Percentiles rank a stretch among this genome's conserved stretches.
Conservation (phyloP, 192 early-diverging fungal species). For the Haplosporangium gracile region DNA sequence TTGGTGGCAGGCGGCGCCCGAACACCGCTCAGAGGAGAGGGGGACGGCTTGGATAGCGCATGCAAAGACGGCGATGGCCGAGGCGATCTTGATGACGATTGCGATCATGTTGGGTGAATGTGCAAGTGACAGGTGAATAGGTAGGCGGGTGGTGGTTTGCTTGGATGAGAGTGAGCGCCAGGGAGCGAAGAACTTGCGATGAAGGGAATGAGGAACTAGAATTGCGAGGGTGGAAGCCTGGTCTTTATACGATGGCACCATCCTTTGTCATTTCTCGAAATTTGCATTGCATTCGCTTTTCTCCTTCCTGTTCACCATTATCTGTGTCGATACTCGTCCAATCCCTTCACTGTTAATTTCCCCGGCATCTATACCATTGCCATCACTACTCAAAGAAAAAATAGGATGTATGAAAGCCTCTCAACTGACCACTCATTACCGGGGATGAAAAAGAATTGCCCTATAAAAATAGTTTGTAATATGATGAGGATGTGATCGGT, state of each 20-base stretch:
- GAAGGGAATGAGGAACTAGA: not conserved
- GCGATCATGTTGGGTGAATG: not conserved
- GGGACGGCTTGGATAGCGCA: constrained; percentile 32
- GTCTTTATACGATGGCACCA: not conserved
- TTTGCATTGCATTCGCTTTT: not conserved
- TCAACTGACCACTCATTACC: too few relatives aligned
- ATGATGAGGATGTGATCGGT: too few relatives aligned
- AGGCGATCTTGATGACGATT: constrained; percentile 24
- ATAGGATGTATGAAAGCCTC: too few relatives aligned
- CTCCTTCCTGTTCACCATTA: too few relatives aligned
- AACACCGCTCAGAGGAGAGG: not conserved
- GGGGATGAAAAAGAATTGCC: too few relatives aligned
- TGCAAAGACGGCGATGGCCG: constrained; percentile 8
- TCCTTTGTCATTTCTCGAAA: not conserved
- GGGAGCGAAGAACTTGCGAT: not conserved
- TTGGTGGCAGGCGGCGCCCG: constrained; percentile 11
- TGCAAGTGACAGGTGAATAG: not conserved
- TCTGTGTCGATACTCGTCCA: too few relatives aligned
- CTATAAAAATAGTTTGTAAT: too few relatives aligned
- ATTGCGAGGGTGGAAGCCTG: not conserved
- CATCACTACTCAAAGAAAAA: too few relatives aligned
- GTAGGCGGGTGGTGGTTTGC: not conserved
- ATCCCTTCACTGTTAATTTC: too few relatives aligned
- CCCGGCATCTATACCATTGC: too few relatives aligned
- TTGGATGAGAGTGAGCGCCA: not conserved